A percentile compares a stretch with the other conserved stretches of the same genome.
Evolutionary conservation across 1,284 basidiomycete species (phyloP).

Genomic region (Coniferiporia weirii): DNA sequence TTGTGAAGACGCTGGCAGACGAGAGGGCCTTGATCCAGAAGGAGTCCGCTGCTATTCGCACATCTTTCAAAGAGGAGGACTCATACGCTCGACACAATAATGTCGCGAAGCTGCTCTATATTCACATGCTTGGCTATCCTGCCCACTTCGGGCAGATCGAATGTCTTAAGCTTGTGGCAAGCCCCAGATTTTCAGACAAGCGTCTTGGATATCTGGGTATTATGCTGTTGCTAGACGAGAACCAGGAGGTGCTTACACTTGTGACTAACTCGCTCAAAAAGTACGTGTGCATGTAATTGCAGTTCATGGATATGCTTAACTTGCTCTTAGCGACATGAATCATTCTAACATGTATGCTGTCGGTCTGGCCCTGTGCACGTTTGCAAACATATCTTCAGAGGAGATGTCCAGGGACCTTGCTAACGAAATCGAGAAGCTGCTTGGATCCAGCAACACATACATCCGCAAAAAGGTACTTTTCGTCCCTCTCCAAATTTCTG

Average conservation of each 20-base stretch:
- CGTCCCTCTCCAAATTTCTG: not conserved
- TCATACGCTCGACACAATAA: slow-evolving; percentile 92
- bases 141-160: slow-evolving; percentile 99
- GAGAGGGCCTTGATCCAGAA: slow-evolving; percentile 97
- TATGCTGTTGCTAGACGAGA: slow-evolving; percentile 97
- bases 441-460: slow-evolving; percentile 97
- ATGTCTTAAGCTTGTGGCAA: slow-evolving; percentile 98
- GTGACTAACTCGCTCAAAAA: slow-evolving; percentile 99
- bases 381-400: slow-evolving; percentile 98
- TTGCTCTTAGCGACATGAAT: slow-evolving; percentile 88
- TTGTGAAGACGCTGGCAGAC: slow-evolving; percentile 88
- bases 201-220: slow-evolving; percentile 96
- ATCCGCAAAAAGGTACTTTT: slow-evolving; percentile 89
- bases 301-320: slow-evolving; percentile 13
- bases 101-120: slow-evolving; percentile 97
- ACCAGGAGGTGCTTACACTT: slow-evolving; percentile 94
- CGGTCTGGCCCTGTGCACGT: slow-evolving; percentile 95
- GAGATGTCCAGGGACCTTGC: slow-evolving; percentile 97
- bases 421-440: slow-evolving; percentile 95
- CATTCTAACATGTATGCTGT: slow-evolving; percentile 99
- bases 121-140: slow-evolving; percentile 99
- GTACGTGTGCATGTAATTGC: slow-evolving; percentile 44
- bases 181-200: slow-evolving; percentile 95
- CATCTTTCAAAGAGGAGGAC: slow-evolving; percentile 97
- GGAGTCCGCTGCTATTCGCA: slow-evolving; percentile 96